Conservation (phyloP, 176 grass and related monocot species). For the Paspalum notatum region DNA sequence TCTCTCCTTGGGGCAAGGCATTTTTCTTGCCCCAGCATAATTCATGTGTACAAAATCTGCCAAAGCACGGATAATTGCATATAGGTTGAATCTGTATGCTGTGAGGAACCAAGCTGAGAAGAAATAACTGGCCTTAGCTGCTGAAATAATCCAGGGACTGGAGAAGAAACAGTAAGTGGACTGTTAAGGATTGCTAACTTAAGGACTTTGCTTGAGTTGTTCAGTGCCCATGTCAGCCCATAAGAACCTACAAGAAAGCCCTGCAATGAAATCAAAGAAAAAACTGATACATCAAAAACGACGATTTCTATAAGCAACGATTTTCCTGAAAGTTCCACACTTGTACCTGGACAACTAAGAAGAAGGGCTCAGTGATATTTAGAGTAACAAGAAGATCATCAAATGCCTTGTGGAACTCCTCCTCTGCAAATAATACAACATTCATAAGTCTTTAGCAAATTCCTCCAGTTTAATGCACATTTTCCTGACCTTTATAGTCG, state of each 20-base stretch:
- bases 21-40: too few species aligned
- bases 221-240: slow-evolving; percentile 94
- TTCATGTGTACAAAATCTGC: too few species aligned
- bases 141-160: slow-evolving; percentile 84
- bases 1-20: too few species aligned
- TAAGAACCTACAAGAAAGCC: slow-evolving; percentile 96
- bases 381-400: slow-evolving; percentile 77
- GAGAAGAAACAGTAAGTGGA: slow-evolving; percentile 82
- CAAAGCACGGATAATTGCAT: too few species aligned
- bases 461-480: slow-evolving; percentile 15
- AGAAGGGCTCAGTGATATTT: slow-evolving; percentile 74
- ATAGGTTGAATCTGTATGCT: too few species aligned
- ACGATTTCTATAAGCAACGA: background rate
- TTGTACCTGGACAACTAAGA: slow-evolving; percentile 90
- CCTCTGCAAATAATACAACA: slow-evolving; percentile 60
- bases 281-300: background rate
- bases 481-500: slow-evolving; percentile 72
- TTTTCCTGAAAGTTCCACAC: slow-evolving; percentile 15
- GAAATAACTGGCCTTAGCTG: slow-evolving; percentile 72
- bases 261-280: slow-evolving; percentile 50
- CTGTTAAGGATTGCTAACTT: slow-evolving; percentile 92
- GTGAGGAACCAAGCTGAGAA: slow-evolving; percentile 23
- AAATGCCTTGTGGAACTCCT: slow-evolving; percentile 81
- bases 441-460: slow-evolving; percentile 26
- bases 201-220: slow-evolving; percentile 75